phyloP scores from a whole-genome alignment of 371 early-diverging fungal species.

The Mucor irregularis region DNA sequence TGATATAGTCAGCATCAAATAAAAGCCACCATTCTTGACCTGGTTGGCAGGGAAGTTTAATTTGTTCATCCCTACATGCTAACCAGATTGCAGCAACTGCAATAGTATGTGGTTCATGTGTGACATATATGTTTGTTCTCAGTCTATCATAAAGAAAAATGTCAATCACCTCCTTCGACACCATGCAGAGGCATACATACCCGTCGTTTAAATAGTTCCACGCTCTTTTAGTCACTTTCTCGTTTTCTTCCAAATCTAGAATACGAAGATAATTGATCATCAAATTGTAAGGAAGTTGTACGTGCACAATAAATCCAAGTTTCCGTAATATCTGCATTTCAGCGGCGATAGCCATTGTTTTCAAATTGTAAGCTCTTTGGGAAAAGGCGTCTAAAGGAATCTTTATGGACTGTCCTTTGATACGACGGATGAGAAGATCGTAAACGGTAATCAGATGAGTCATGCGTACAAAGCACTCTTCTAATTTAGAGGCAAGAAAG shows the following conservation, averaged over 20 bases:
- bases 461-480: conserved; percentile 80
- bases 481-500: conserved; percentile 90
- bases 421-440: conserved; percentile 64
- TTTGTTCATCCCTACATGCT: conserved; percentile 66
- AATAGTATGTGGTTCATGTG: conserved; percentile 85
- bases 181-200: no score
- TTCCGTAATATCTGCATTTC: conserved; percentile 87
- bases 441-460: conserved; percentile 79
- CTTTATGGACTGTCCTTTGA: conserved; percentile 50
- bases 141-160: conserved; percentile 46
- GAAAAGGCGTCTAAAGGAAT: conserved; percentile 63
- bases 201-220: conserved; percentile 91
- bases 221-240: conserved; percentile 74
- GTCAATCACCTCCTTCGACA: background rate
- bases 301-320: conserved; percentile 94
- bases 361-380: conserved; percentile 71
- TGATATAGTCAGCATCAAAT: conserved; percentile 77
- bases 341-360: conserved; percentile 73
- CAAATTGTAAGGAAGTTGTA: conserved; percentile 90
- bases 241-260: conserved; percentile 75
- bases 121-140: conserved; percentile 79
- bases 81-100: conserved; percentile 91
- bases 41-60: conserved; percentile 73
- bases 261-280: conserved; percentile 91
- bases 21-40: conserved; percentile 81